Evolutionary conservation across 2,329 filamentous ascomycete species (phyloP).

Genomic region (Hansfordia pulvinata): DNA sequence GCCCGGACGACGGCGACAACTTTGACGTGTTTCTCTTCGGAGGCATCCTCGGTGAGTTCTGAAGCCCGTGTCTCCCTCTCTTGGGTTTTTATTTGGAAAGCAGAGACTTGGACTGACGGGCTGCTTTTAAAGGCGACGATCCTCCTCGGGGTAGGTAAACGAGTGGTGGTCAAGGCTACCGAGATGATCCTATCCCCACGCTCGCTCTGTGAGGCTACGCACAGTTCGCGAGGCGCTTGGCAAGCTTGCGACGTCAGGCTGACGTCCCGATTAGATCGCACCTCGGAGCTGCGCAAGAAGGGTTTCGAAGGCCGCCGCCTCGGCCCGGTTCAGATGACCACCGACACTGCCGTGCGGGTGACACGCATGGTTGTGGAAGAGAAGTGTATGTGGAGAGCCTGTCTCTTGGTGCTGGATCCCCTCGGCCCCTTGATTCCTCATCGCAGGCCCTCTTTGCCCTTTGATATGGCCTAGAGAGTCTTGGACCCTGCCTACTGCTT

Average conservation of each 20-base stretch:
- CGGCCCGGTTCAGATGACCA: conserved; percentile 94
- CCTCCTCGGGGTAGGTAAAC: conserved; percentile 70
- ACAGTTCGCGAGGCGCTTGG: background rate
- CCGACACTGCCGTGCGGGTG: conserved; percentile 89
- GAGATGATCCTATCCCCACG: too few species aligned
- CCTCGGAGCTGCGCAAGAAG: conserved; percentile 88
- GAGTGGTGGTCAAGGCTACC: too few species aligned
- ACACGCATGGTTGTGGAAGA: conserved; percentile 81
- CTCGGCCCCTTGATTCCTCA: background rate
- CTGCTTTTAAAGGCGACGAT: conserved; percentile 78
- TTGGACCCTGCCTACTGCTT: background rate
- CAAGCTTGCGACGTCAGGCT: background rate
- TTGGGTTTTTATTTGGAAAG: conserved; percentile 5
- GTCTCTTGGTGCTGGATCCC: background rate
- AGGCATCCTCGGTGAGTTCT: conserved; percentile 74
- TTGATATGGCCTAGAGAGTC: background rate
- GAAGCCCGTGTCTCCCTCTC: conserved; percentile 1
- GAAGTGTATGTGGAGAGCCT: conserved; percentile 45
- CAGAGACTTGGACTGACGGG: too few species aligned
- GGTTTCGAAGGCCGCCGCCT: conserved; percentile 79
- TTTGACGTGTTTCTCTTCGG: conserved; percentile 95
- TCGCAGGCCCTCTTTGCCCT: background rate
- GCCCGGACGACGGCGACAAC: conserved; percentile 63
- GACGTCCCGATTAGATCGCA: conserved; percentile 53
- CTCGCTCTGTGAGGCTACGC: too few species aligned